Percentiles rank a stretch among this genome's conserved stretches.
Evolutionary conservation across 805 yeast species (phyloP).

Genomic region (Maudiozyma bulderi): DNA sequence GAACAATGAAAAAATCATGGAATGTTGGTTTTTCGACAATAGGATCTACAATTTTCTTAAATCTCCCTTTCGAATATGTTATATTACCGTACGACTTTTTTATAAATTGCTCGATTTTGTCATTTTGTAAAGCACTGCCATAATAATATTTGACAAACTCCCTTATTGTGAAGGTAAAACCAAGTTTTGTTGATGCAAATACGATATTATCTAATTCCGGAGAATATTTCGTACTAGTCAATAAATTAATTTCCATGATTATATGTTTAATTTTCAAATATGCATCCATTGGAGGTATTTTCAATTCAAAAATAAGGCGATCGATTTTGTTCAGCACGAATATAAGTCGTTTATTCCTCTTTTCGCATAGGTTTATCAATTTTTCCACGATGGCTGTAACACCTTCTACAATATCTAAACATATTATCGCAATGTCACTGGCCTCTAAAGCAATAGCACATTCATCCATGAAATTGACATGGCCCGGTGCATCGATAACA

Average conservation of each 20-base stretch:
- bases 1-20: slow-evolving; percentile 58
- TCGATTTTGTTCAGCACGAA: slow-evolving; percentile 77
- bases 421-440: slow-evolving; percentile 57
- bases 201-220: slow-evolving; percentile 60
- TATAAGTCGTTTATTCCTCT: slow-evolving; percentile 41
- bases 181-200: slow-evolving; percentile 60
- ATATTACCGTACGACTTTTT: slow-evolving; percentile 70
- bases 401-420: slow-evolving; percentile 84
- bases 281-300: slow-evolving; percentile 64
- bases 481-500: slow-evolving; percentile 87
- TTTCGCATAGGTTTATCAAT: slow-evolving; percentile 44
- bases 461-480: slow-evolving; percentile 75
- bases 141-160: slow-evolving; percentile 53
- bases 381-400: slow-evolving; percentile 47
- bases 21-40: slow-evolving; percentile 36
- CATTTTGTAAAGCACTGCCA: slow-evolving; percentile 27
- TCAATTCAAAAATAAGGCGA: slow-evolving; percentile 69
- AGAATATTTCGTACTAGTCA: slow-evolving; percentile 34
- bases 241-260: slow-evolving; percentile 56
- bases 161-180: slow-evolving; percentile 54
- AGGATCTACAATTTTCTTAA: slow-evolving; percentile 29
- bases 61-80: slow-evolving; percentile 39
- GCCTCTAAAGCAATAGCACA: slow-evolving; percentile 45
- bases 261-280: slow-evolving; percentile 54
- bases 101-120: slow-evolving; percentile 35